These are phyloP conservation scores for Corymbia maculata DNA, from an alignment of 345 rosid genomes.

Conservation along the genomic window DNA sequence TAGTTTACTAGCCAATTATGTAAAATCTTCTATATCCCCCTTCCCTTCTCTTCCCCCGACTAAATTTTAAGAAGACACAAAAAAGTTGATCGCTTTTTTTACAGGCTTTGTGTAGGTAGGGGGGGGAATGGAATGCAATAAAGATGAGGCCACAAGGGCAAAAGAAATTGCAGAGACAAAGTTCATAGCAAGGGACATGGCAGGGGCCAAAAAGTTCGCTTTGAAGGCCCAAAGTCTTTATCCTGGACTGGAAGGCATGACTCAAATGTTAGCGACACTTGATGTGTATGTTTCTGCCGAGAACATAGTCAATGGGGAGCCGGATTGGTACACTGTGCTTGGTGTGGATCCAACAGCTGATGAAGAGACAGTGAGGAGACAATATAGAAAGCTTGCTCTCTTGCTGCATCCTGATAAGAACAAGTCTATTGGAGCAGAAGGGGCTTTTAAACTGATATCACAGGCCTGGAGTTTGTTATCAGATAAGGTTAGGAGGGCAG, in stretches of 20 bases:
- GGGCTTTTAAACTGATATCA: slow-evolving; percentile 27
- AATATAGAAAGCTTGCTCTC: slow-evolving; percentile 27
- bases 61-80: neutral
- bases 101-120: neutral
- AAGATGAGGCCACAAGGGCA: slow-evolving; percentile 36
- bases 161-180: slow-evolving; percentile 35
- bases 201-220: slow-evolving; percentile 30
- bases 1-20: neutral
- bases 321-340: slow-evolving; percentile 29
- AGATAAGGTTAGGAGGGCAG: slow-evolving; percentile 16
- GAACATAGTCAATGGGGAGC: slow-evolving; percentile 23
- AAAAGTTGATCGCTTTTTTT: neutral
- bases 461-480: slow-evolving; percentile 36
- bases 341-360: slow-evolving; percentile 27
- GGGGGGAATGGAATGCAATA: slow-evolving; percentile 33
- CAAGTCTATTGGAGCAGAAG: slow-evolving; percentile 35
- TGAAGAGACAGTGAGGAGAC: slow-evolving; percentile 27
- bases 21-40: neutral
- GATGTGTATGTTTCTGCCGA: slow-evolving; percentile 27
- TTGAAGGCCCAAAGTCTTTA: slow-evolving; percentile 36
- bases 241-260: slow-evolving; percentile 31
- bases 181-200: slow-evolving; percentile 20
- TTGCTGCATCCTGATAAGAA: slow-evolving; percentile 41
- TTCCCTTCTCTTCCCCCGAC: neutral
- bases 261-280: slow-evolving; percentile 20